These are phyloP conservation scores for Penicillium polonicum DNA, from an alignment of 2,329 filamentous ascomycete species.

Conservation along the genomic window DNA sequence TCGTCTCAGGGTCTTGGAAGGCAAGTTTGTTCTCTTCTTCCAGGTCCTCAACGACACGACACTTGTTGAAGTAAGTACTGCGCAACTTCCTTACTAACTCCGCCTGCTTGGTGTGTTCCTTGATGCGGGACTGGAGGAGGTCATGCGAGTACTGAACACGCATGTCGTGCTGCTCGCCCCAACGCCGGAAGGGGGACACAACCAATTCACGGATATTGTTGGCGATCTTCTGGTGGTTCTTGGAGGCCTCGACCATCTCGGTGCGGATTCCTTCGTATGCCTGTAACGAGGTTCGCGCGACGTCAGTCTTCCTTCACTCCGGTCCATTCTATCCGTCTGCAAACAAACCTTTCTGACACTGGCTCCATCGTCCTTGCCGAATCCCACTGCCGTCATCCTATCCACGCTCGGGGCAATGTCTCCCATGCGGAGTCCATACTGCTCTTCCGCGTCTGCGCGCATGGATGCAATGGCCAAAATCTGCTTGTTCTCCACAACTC, in stretches of 20 bases:
- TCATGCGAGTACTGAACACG: slow-evolving; percentile 93
- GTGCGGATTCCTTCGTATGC: slow-evolving; percentile 90
- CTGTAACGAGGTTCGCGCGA: slow-evolving; percentile 45
- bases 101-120: slow-evolving; percentile 87
- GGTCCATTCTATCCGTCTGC: neutral
- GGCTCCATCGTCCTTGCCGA: slow-evolving; percentile 87
- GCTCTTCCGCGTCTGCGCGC: slow-evolving; percentile 92
- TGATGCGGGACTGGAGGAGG: slow-evolving; percentile 85
- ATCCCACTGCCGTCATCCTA: slow-evolving; percentile 72
- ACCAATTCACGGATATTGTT: slow-evolving; percentile 95
- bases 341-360: slow-evolving; percentile 81
- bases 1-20: slow-evolving; percentile 79
- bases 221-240: slow-evolving; percentile 91
- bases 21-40: slow-evolving; percentile 99
- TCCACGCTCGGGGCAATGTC: slow-evolving; percentile 82
- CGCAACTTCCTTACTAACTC: slow-evolving; percentile 89
- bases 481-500: slow-evolving; percentile 91
- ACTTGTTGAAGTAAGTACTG: slow-evolving; percentile 98
- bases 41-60: slow-evolving; percentile 88
- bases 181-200: slow-evolving; percentile 87
- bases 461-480: slow-evolving; percentile 85
- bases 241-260: slow-evolving; percentile 88
- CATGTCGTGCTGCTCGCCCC: slow-evolving; percentile 92
- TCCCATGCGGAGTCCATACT: slow-evolving; percentile 75
- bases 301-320: neutral